phyloP scores from a whole-genome alignment of 176 grass and related monocot species.

The Rhynchospora pubera region DNA sequence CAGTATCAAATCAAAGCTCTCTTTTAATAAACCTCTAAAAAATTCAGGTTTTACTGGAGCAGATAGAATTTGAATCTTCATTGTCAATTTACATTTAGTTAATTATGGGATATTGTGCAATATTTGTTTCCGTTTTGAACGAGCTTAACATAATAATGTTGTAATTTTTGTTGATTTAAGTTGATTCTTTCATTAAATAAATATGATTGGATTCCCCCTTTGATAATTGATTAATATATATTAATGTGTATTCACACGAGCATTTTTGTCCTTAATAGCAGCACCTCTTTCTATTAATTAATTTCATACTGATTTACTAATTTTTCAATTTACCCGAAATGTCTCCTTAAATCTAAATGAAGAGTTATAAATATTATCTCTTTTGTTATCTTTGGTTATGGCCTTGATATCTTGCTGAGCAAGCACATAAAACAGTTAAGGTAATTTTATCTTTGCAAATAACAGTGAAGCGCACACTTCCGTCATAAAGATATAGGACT shows the following conservation, averaged over 20 bases:
- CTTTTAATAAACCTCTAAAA: not conserved
- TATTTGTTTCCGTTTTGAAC: not conserved
- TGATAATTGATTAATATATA: not conserved
- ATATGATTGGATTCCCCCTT: not conserved
- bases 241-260: not conserved
- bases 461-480: not conserved
- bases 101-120: not conserved
- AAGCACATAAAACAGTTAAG: no score
- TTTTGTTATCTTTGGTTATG: not conserved
- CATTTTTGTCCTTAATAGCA: not conserved
- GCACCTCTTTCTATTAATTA: not conserved
- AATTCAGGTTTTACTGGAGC: not conserved
- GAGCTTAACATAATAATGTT: not conserved
- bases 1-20: not conserved
- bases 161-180: not conserved
- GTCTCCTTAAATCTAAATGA: not conserved
- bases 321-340: not conserved
- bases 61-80: not conserved
- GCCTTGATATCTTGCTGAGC: not conserved
- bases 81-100: not conserved
- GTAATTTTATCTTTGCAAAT: not conserved
- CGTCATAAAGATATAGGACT: not conserved
- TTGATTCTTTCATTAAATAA: not conserved
- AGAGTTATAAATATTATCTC: not conserved
- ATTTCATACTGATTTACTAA: not conserved